Evolutionary conservation across 139 green algal species (phyloP).

Genomic region (Chlorella sp.): DNA sequence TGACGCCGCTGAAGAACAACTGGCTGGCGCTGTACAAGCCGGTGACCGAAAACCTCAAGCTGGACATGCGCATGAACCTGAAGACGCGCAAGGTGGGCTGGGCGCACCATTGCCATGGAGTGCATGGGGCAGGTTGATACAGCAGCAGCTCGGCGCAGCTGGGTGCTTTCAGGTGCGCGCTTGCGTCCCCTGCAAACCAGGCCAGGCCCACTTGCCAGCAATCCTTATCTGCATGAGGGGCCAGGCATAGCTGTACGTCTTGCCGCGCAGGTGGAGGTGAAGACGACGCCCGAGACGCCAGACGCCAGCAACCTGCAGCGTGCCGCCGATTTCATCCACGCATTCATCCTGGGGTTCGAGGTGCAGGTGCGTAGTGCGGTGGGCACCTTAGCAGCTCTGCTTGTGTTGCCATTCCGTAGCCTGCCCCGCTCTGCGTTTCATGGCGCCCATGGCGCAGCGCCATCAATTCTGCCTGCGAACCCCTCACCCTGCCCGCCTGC

Average conservation of each 20-base stretch:
- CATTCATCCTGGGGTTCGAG: constrained; percentile 90
- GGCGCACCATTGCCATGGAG: too few relatives aligned
- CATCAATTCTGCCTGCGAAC: too few relatives aligned
- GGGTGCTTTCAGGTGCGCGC: too few relatives aligned
- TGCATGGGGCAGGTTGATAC: too few relatives aligned
- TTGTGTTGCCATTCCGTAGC: background rate
- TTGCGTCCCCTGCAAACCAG: too few relatives aligned
- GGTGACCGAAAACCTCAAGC: constrained; percentile 96
- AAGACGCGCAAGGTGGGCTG: constrained; percentile 88
- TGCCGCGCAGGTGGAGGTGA: constrained; percentile 97
- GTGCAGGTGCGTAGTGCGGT: constrained; percentile 27
- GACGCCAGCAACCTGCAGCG: constrained; percentile 93
- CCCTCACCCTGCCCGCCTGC: background rate
- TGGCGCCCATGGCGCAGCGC: too few relatives aligned
- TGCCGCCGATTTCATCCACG: constrained; percentile 98
- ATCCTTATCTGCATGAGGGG: too few relatives aligned
- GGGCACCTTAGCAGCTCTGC: too few relatives aligned
- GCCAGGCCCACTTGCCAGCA: too few relatives aligned
- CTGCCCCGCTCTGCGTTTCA: background rate
- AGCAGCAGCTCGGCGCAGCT: too few relatives aligned
- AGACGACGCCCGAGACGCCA: constrained; percentile 86
- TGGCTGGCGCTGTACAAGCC: constrained; percentile 98
- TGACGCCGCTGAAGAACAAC: constrained; percentile 96
- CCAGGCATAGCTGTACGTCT: too few relatives aligned
- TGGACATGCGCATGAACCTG: constrained; percentile 99